These are phyloP conservation scores for Triangularia verruculosa DNA, from an alignment of 2,329 filamentous ascomycete species.

Conservation along the genomic window DNA sequence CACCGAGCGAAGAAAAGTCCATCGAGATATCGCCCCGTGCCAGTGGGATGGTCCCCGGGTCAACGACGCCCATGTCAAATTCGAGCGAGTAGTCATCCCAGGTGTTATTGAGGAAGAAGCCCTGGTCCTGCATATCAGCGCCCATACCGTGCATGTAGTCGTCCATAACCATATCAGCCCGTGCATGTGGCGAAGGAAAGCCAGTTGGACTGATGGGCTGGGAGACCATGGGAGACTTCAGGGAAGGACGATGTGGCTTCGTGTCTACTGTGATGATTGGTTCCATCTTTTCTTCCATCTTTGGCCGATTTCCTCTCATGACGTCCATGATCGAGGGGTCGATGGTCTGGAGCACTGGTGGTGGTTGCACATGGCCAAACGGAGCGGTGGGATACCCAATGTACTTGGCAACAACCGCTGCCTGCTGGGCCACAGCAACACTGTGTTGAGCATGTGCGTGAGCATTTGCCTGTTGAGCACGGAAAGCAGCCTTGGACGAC, in stretches of 20 bases:
- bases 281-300: slow-evolving; percentile 23
- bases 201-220: slow-evolving; percentile 34
- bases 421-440: slow-evolving; percentile 31
- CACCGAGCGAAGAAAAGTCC: slow-evolving; percentile 40
- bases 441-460: slow-evolving; percentile 44
- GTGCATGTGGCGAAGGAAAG: slow-evolving; percentile 38
- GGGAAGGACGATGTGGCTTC: slow-evolving; percentile 30
- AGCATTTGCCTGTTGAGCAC: slow-evolving; percentile 43
- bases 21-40: slow-evolving; percentile 35
- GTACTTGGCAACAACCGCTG: slow-evolving; percentile 7
- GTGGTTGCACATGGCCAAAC: slow-evolving; percentile 20
- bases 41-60: slow-evolving; percentile 35
- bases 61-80: slow-evolving; percentile 37
- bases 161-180: slow-evolving; percentile 38
- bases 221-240: slow-evolving; percentile 34
- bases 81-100: slow-evolving; percentile 37
- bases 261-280: slow-evolving; percentile 34
- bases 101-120: slow-evolving; percentile 37
- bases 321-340: slow-evolving; percentile 40
- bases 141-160: slow-evolving; percentile 41
- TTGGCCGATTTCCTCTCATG: slow-evolving; percentile 28
- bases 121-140: slow-evolving; percentile 38
- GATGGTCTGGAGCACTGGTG: slow-evolving; percentile 29
- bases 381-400: neutral
- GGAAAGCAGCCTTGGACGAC: slow-evolving; percentile 46